phyloP scores from a whole-genome alignment of 108 stramenopile genomes.

The Schizochytrium sp. region DNA sequence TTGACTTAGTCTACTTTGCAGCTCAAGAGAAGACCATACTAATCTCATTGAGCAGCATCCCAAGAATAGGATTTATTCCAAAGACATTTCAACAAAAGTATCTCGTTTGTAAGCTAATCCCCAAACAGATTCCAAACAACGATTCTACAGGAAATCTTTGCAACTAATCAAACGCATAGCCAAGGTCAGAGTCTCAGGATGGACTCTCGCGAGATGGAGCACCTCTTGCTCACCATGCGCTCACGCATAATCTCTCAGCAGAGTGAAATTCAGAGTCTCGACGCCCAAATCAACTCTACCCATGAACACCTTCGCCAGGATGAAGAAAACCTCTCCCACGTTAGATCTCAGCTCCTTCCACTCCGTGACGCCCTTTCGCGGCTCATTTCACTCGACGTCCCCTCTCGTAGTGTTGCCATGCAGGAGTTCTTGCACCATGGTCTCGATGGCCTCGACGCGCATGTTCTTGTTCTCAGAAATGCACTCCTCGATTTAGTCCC shows the following conservation, averaged over 20 bases:
- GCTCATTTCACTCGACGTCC: background rate
- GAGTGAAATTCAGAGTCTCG: background rate
- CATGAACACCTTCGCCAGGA: background rate
- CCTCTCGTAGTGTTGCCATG: background rate
- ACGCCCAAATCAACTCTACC: background rate
- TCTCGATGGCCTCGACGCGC: background rate
- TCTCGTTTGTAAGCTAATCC: too few species aligned
- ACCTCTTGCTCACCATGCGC: background rate
- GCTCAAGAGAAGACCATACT: too few species aligned
- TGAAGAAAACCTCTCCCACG: background rate
- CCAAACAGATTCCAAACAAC: too few species aligned
- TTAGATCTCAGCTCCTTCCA: background rate
- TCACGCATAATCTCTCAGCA: background rate
- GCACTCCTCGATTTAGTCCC: background rate
- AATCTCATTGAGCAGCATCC: too few species aligned
- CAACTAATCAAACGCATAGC: background rate
- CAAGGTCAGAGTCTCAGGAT: background rate
- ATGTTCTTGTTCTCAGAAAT: background rate
- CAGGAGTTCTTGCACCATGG: background rate
- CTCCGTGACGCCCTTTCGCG: background rate
- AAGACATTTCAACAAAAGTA: too few species aligned
- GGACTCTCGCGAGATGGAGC: constrained; percentile 4
- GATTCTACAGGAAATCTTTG: too few species aligned
- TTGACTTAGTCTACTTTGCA: too few species aligned
- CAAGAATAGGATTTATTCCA: too few species aligned